A percentile compares a stretch with the other conserved stretches of the same genome.
Evolutionary conservation across 2,329 filamentous ascomycete species (phyloP).

Genomic region (Neonectria punicea): DNA sequence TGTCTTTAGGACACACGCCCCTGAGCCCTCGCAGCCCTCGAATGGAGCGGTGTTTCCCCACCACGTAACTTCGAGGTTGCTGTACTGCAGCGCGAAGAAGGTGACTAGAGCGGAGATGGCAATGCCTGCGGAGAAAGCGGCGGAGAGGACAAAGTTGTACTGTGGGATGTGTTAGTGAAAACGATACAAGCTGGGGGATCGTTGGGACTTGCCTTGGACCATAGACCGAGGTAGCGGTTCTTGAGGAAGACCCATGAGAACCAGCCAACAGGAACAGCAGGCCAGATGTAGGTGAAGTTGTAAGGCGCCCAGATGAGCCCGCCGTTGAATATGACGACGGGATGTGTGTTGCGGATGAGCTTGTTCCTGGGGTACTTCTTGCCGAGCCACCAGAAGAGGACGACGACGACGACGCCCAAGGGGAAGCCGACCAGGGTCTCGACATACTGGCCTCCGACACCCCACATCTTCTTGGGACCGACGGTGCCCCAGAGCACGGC

Average conservation of each 20-base stretch:
- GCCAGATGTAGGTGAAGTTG: conserved; percentile 58
- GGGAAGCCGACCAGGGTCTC: conserved; percentile 52
- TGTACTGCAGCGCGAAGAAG: conserved; percentile 59
- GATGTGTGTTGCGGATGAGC: conserved; percentile 53
- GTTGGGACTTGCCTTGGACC: conserved; percentile 53
- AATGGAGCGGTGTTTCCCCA: conserved; percentile 54
- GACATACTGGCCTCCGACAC: conserved; percentile 49
- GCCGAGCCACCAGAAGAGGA: conserved; percentile 50
- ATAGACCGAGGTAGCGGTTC: conserved; percentile 57
- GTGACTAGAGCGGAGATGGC: conserved; percentile 59
- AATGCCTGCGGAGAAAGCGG: conserved; percentile 56
- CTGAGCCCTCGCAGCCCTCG: conserved; percentile 43
- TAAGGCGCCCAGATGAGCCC: conserved; percentile 55
- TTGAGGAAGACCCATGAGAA: conserved; percentile 61
- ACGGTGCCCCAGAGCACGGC: conserved; percentile 56
- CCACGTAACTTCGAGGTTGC: conserved; percentile 52
- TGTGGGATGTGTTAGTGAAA: conserved; percentile 38
- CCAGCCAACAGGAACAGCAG: conserved; percentile 58
- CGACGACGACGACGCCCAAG: conserved; percentile 49
- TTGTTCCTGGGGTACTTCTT: conserved; percentile 47
- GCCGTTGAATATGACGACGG: conserved; percentile 55
- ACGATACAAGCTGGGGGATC: too few species aligned
- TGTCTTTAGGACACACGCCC: conserved; percentile 35
- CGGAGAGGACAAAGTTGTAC: conserved; percentile 60
- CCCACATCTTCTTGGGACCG: conserved; percentile 51